Evolutionary conservation across 31 red algal genomes (phyloP).

Genomic region (Pterothamnion heteromorphum): DNA sequence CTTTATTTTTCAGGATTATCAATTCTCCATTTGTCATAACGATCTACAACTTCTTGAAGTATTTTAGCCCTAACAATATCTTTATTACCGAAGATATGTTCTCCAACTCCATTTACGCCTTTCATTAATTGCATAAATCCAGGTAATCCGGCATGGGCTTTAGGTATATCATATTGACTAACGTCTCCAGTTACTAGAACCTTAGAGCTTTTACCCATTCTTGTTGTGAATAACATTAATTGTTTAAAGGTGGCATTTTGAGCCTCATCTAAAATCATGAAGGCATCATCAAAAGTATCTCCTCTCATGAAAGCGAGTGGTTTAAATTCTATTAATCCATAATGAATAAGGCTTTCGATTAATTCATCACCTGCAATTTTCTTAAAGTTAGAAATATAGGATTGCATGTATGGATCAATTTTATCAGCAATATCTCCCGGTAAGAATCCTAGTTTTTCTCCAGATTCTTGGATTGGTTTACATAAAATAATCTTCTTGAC

Average conservation of each 20-base stretch:
- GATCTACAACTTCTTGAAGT: too few species aligned
- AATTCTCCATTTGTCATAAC: too few species aligned
- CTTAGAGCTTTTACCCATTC: background rate
- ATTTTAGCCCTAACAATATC: too few species aligned
- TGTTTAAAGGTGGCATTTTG: conserved; percentile 18
- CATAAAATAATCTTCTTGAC: conserved; percentile 46
- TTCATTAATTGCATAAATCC: too few species aligned
- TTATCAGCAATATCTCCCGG: conserved; percentile 16
- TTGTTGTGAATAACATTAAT: background rate
- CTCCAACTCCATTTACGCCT: too few species aligned
- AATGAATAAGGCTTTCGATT: background rate
- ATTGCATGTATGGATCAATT: conserved; percentile 13
- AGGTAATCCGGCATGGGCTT: too few species aligned
- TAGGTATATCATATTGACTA: conserved; percentile 26
- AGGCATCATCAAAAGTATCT: conserved; percentile 27
- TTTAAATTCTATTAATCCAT: background rate
- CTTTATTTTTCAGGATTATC: too few species aligned
- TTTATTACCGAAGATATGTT: too few species aligned
- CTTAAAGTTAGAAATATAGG: background rate
- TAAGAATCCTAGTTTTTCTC: conserved; percentile 38
- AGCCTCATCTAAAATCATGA: conserved; percentile 35
- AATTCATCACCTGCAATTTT: background rate
- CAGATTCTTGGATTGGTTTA: conserved; percentile 36
- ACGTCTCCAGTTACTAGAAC: conserved; percentile 2
- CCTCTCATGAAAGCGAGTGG: conserved; percentile 32